Base-by-base conservation (phyloP, 2,329 filamentous ascomycete species). In the Nannizzia gypsea region DNA sequence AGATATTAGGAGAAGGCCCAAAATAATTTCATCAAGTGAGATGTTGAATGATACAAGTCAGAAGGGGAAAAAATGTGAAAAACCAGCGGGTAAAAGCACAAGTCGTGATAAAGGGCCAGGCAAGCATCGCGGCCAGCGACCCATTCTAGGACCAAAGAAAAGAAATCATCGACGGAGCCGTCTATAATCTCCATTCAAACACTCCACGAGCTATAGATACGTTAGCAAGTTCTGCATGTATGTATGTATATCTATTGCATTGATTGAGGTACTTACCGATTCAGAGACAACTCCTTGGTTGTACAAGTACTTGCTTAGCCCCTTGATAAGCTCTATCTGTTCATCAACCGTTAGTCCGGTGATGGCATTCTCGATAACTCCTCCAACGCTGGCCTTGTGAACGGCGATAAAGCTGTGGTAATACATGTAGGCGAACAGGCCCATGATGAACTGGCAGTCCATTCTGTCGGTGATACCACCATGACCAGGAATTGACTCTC, bases 381-480 rank as follows among this genome's bases (percentile, higher is more conserved):
- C 84, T 20, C 92, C 93, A 20, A 96, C 86, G 60, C 81, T 90
- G 42, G 88, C 85, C 73, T 92, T 90, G 79, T 96, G 85, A 5
- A 90, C 81, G 3, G 91, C 91, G 69, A 99, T 92, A 73, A 99
- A 99, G 69, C 88, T 93, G 73, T 96, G 91, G 76, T 95, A 99
- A 77, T 99, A 99, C 82, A 99, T 91, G 78, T 90, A 97, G 15
- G 92, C 84, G 69, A 99, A 97, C 75, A 96, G 93, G 6, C 93
- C 93, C 93, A 99, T 99, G 78, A 97, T 97, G 77, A 99, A 99
- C 72, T 99, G 93, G 73, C 93, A 99, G 72, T 99, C 93, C 92
- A 99, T 97, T 63, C 93, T 88, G 72, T 99, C 93, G 15, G 93
- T 99, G 77, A 99, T 97, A 67, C 93, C 93, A 63, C 93, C 93